Percentiles rank a stretch among this genome's conserved stretches.
phyloP scores from a whole-genome alignment of 2,329 filamentous ascomycete species.

The Amylocarpus encephaloides region DNA sequence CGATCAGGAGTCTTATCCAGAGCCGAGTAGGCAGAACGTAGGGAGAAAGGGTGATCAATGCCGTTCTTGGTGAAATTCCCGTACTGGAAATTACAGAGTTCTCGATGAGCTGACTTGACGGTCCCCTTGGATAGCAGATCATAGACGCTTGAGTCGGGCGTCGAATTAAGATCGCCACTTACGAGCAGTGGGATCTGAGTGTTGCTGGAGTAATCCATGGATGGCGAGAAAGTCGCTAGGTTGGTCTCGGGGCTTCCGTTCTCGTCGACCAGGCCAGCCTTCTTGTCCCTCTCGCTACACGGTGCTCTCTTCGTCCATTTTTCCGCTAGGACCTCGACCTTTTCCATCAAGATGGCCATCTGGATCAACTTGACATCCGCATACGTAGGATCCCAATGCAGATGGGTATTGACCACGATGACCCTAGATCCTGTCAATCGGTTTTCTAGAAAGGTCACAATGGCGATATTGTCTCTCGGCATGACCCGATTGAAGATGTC shows the following conservation, averaged over 20 bases:
- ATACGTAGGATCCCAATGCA: conserved; percentile 88
- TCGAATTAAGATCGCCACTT: conserved; percentile 95
- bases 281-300: conserved; percentile 65
- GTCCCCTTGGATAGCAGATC: conserved; percentile 79
- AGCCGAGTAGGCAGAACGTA: conserved; percentile 82
- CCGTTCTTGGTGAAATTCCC: conserved; percentile 89
- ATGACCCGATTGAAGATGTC: conserved; percentile 98
- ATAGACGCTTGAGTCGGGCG: conserved; percentile 79
- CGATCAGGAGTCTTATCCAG: conserved; percentile 79
- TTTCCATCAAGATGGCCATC: conserved; percentile 90
- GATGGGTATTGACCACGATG: conserved; percentile 88
- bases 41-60: conserved; percentile 88
- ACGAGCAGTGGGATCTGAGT: conserved; percentile 86
- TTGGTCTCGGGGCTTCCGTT: conserved; percentile 43
- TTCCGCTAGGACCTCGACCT: conserved; percentile 78
- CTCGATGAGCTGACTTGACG: conserved; percentile 70
- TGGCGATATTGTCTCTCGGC: conserved; percentile 95
- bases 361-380: conserved; percentile 96
- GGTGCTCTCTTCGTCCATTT: conserved; percentile 75
- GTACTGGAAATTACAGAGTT: conserved; percentile 76
- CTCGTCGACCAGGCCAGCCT: conserved; percentile 33
- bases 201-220: conserved; percentile 77
- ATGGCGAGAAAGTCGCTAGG: conserved; percentile 62
- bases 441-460: conserved; percentile 89
- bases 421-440: conserved; percentile 81